A percentile compares a stretch with the other conserved stretches of the same genome.
Evolutionary conservation across 2,329 filamentous ascomycete species (phyloP).

Genomic region (Westerdykella ornata): DNA sequence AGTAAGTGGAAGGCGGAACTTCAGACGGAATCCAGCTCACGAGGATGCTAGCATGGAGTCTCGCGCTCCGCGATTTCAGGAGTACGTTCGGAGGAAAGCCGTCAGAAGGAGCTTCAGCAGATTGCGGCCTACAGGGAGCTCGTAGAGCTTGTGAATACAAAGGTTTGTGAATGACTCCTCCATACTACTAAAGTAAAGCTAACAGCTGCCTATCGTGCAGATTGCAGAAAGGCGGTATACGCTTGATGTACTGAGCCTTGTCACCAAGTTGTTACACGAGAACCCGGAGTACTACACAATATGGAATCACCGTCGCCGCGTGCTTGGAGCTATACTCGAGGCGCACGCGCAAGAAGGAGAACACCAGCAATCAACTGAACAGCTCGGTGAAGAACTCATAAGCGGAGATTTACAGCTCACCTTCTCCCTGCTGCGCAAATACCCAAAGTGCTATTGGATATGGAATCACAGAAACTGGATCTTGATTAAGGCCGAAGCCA

Average conservation of each 20-base stretch:
- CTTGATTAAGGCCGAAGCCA: conserved; percentile 61
- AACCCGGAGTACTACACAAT: conserved; percentile 88
- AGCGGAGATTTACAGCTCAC: conserved; percentile 72
- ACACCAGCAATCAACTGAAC: background rate
- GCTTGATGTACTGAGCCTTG: conserved; percentile 56
- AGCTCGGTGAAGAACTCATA: conserved; percentile 50
- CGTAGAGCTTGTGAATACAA: conserved; percentile 60
- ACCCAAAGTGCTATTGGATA: conserved; percentile 98
- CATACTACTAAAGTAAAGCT: background rate
- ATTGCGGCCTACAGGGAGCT: conserved; percentile 70
- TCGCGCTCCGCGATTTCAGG: conserved; percentile 54
- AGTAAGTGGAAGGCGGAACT: conserved; percentile 13
- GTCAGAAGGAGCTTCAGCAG: conserved; percentile 63
- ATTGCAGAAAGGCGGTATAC: conserved; percentile 45
- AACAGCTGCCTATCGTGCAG: conserved; percentile 21
- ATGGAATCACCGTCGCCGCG: conserved; percentile 79
- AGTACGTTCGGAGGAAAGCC: conserved; percentile 60
- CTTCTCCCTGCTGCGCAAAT: conserved; percentile 74
- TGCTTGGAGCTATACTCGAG: conserved; percentile 57
- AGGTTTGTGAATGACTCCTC: conserved; percentile 42
- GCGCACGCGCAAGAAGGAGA: conserved; percentile 13
- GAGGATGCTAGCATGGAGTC: conserved; percentile 68
- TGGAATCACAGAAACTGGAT: conserved; percentile 95
- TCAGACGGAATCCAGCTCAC: conserved; percentile 11
- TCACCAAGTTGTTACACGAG: conserved; percentile 63